phyloP scores from a whole-genome alignment of 169 alveolate genomes.

The Eimeria sp. region DNA sequence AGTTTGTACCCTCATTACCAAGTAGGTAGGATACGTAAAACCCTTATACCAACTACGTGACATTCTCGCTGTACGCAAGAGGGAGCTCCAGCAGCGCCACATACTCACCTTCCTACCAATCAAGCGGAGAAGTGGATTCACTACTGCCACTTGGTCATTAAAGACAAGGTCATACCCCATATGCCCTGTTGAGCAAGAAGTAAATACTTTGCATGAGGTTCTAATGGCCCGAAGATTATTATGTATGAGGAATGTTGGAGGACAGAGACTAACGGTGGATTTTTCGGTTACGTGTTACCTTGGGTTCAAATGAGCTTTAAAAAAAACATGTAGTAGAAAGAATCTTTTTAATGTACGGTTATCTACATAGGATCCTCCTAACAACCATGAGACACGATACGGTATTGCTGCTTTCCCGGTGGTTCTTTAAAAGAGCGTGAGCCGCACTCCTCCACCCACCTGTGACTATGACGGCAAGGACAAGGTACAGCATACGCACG shows the following conservation, averaged over 20 bases:
- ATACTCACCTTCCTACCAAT: conserved; percentile 69
- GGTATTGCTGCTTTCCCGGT: background rate
- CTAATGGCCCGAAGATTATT: too few relatives aligned
- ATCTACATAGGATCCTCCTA: too few relatives aligned
- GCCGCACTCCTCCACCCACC: conserved; percentile 34
- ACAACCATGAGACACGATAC: too few relatives aligned
- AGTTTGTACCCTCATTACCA: background rate
- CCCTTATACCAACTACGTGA: background rate
- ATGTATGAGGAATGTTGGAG: too few relatives aligned
- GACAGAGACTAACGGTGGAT: too few relatives aligned
- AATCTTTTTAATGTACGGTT: too few relatives aligned
- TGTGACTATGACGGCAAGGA: conserved; percentile 61
- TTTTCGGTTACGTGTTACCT: too few relatives aligned
- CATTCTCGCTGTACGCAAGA: background rate
- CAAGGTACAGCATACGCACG: conserved; percentile 92
- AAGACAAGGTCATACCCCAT: conserved; percentile 93
- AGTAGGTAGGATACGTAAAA: background rate
- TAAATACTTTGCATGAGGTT: background rate
- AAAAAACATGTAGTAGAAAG: too few relatives aligned
- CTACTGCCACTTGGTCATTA: conserved; percentile 92
- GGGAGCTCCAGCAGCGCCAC: background rate
- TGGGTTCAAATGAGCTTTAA: too few relatives aligned
- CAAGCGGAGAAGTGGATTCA: conserved; percentile 81
- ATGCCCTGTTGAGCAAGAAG: conserved; percentile 85
- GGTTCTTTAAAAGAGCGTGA: background rate